Base-by-base conservation (phyloP, 179 eudicot genomes). In the Amaranthus tricolor region DNA sequence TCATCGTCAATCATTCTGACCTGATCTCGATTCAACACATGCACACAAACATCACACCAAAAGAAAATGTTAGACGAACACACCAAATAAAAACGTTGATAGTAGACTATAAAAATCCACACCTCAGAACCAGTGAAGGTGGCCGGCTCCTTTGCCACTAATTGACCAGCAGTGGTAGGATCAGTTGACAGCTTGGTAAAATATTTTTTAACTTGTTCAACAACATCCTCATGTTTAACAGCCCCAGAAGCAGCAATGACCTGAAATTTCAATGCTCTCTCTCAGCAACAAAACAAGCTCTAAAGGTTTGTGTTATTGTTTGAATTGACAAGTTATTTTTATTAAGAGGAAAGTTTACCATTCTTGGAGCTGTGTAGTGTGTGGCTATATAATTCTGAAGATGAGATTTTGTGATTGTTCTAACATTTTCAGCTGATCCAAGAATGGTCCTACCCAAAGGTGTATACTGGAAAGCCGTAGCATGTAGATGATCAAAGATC, bases 1-100 rank as follows among this genome's bases (percentile, higher is more conserved):
- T 87, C 93, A 69, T 89, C 89, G 74, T 87, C 90, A 65, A 89
- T 78, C 82, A 87, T 85, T 80, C 93, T 82, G 49, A 87, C 93
- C 92, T 87, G 84, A 61, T 63, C 50, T 62, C 76, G 61, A 10
- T 31, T 31, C 0, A 31, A 31, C 40, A 20, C 59, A 19, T 24
- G 5, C 11, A 64, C n/a, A 76, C 24, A 69, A 9, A 45, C 6
- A 68, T 24, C 5, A 49, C 58, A 10, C 58, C 48, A 52, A 17
- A 49, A 6, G 21, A 47, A 17, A 2, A 49, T 9, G 11, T 52
- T 15, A 50, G 49, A 64, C 24, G 12, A 12, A 73, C 19, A 20
- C 40, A 11, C 31, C 19, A 59, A 50, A 59, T n/a, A 15, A 6
- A 16, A 13, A 63, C 64, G 19, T 20, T 31, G 3, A 10, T 44